Evolutionary conservation across 192 early-diverging fungal genomes (phyloP), one percentile per base, ranked within the genome.

Genomic region (Phlyctochytrium arcticum): DNA sequence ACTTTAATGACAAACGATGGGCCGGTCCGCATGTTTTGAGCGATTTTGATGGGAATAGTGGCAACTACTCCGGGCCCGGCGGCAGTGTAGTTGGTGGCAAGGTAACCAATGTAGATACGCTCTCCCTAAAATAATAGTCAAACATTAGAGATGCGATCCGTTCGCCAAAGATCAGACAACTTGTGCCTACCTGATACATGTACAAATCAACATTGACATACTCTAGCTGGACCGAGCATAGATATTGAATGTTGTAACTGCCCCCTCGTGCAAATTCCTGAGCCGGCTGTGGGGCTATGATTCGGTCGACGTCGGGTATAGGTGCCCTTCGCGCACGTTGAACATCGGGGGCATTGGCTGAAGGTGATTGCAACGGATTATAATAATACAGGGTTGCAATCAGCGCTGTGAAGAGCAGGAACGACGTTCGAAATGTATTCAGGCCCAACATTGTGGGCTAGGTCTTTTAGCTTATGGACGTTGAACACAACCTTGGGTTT

Each of bases 131-230:
- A n/a, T 50, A 23, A 26, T 26, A 21, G 8, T 4, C 30, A 5
- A 32, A 27, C 27, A 27, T 44, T 12, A 0, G 21, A n/a, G 39
- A 2, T 12, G 21, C 1, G 39, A 12, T 44, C 21, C 39, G 21
- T 12, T 44, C 15, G 12, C 21, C 15, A 44, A 44, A n/a, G 12
- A 44, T 42, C 37, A 44, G 21, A 44, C 2, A 29, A 3, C 35
- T 30, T 15, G 15, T 19, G 35, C 32, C 29, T 15, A 7, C 62
- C 62, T 53, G 27, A 2, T 54, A 48, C 3, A 29, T 24, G 33
- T 35, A 54, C 33, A 64, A 42, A 27, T 64, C 62, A 6, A 64
- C 49, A 54, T 64, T 64, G 33, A 64, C 49, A 21, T 56, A 56
- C 50, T 23, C 32, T 19, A 64, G 26, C 9, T 15, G 8, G 9